Evolutionary conservation across 768 basidiomycete genomes (phyloP), one percentile per base, ranked within the genome.

Genomic region (Hygrophorus pudorinus): DNA sequence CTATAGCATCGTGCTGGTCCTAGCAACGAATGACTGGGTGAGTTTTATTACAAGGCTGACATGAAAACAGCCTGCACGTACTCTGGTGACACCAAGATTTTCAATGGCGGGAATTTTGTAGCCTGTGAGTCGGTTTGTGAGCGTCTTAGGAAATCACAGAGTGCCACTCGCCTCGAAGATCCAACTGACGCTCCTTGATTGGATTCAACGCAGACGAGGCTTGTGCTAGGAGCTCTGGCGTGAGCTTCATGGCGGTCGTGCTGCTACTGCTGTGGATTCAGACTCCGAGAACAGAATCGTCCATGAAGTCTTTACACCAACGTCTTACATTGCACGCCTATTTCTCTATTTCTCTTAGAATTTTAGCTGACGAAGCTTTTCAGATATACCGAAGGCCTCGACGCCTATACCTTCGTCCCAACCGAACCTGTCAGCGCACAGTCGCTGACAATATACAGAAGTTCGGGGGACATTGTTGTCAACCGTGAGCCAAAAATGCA

Each of bases 41-140:
- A 29, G 40, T 43, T 45, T 41, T 50, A 46, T 34, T 34, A 50
- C 57, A 36, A 56, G 56, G 40, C 32, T 27, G 46, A 37, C 41
- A 45, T 27, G 38, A 10, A 41, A 47, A 38, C 50, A 53, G 45
- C 50, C 49, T 41, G 46, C 32, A 62, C 77, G 53, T 61, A 81
- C 87, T 73, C 73, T 81, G 62, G 90, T 89, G 51, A 92, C 85
- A 72, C 90, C 91, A 53, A 94, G 74, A 73, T 94, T 94, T 81
- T 94, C 91, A 60, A 94, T 94, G 45, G 85, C 78, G 43, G 91
- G 90, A 53, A 93, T 92, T 76, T 89, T 91, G 68, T 85, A 85
- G 46, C 90, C 89, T 92, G 62, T 53, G 56, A 52, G 21, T 20
- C 13, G 48, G 53, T 53, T 51, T 36, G 33, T 59, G 49, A 60